These are phyloP conservation scores for Papiliotrema fonsecae DNA, from an alignment of 1,284 basidiomycete species.

Conservation along the genomic window DNA sequence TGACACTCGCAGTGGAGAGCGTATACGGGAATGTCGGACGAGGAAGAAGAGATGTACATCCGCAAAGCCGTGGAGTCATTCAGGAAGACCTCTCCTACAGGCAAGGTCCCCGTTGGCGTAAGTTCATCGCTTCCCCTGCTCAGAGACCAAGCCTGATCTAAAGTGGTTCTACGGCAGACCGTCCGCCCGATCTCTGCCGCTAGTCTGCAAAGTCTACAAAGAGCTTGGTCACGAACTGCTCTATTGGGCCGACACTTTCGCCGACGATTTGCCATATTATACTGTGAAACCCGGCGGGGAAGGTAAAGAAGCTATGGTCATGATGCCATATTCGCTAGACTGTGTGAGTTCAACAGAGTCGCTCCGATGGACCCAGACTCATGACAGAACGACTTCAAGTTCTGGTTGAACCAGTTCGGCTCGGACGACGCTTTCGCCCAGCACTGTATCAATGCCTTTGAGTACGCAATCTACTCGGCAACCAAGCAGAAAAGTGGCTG, in stretches of 20 bases:
- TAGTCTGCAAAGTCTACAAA: slow-evolving; percentile 38
- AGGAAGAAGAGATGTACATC: slow-evolving; percentile 30
- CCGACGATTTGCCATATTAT: slow-evolving; percentile 36
- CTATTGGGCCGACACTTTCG: slow-evolving; percentile 31
- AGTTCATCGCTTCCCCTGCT: neutral
- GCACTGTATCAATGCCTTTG: slow-evolving; percentile 30
- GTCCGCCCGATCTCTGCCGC: slow-evolving; percentile 21
- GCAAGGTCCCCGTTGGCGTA: slow-evolving; percentile 29
- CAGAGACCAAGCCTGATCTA: neutral
- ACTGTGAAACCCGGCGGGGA: slow-evolving; percentile 18
- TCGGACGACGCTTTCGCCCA: slow-evolving; percentile 31
- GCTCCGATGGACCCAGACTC: neutral
- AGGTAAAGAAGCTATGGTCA: slow-evolving; percentile 20
- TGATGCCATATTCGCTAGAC: slow-evolving; percentile 32
- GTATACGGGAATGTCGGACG: slow-evolving; percentile 20
- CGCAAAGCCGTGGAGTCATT: slow-evolving; percentile 28
- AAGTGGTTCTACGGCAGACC: slow-evolving; percentile 36
- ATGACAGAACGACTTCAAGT: slow-evolving; percentile 25
- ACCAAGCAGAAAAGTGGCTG: neutral
- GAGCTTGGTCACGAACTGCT: slow-evolving; percentile 36
- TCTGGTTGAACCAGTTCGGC: slow-evolving; percentile 29
- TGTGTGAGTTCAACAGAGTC: slow-evolving; percentile 9
- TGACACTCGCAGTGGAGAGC: slow-evolving; percentile 18
- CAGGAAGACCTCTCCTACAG: slow-evolving; percentile 24
- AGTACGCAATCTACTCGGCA: slow-evolving; percentile 4